Evolutionary conservation across 192 early-diverging fungal species (phyloP).

Genomic region (Glomus cerebriforme): DNA sequence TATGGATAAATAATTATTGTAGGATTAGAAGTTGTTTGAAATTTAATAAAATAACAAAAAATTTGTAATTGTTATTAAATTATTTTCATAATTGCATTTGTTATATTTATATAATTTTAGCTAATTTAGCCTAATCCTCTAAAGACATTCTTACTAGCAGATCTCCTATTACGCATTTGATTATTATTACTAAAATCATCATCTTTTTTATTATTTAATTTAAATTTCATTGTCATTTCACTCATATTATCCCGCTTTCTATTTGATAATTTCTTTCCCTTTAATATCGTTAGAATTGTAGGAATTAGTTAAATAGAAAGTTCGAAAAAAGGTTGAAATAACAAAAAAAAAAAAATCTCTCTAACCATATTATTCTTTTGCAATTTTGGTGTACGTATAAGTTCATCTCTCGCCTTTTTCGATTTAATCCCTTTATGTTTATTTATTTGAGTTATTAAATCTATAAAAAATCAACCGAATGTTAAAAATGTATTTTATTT

Average conservation of each 20-base stretch:
- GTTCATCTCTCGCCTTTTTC: neutral
- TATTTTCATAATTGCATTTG: too few species aligned
- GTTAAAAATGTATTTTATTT: neutral
- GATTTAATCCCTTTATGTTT: neutral
- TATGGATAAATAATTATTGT: too few species aligned
- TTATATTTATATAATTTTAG: too few species aligned
- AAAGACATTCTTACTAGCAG: slow-evolving; percentile 38
- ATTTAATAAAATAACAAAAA: too few species aligned
- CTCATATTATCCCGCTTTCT: slow-evolving; percentile 37
- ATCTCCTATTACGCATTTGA: slow-evolving; percentile 25
- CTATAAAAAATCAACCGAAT: neutral
- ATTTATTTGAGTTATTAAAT: slow-evolving; percentile 3
- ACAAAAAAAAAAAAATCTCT: neutral
- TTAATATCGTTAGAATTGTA: neutral
- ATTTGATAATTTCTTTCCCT: neutral
- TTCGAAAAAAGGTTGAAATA: neutral
- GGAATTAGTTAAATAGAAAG: neutral
- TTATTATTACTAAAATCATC: neutral
- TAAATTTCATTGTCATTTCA: slow-evolving; percentile 52
- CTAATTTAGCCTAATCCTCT: slow-evolving; percentile 31
- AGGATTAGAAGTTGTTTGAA: too few species aligned
- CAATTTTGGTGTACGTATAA: neutral
- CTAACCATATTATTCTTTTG: slow-evolving; percentile 24
- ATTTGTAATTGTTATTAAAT: too few species aligned
- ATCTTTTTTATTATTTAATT: slow-evolving; percentile 34